A percentile compares a stretch with the other conserved stretches of the same genome.
phyloP scores from a whole-genome alignment of 2,329 filamentous ascomycete genomes.

The Akanthomyces uredinophilus region DNA sequence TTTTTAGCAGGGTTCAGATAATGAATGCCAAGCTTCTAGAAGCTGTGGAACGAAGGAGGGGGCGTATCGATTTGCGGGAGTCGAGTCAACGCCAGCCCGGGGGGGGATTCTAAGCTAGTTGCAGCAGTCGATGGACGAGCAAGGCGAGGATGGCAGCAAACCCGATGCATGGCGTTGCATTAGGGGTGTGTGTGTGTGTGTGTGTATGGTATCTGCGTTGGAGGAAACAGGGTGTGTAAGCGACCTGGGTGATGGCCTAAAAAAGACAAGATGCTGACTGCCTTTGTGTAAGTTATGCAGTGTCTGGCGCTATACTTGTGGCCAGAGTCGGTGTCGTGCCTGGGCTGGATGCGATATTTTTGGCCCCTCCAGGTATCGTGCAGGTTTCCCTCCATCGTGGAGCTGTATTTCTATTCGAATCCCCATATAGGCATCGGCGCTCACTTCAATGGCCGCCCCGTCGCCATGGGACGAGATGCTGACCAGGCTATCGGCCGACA shows the following conservation, averaged over 20 bases:
- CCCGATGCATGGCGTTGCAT: not conserved
- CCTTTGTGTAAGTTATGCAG: not conserved
- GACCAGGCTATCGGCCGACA: not conserved
- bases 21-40: conserved; percentile 6
- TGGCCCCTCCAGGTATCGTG: not conserved
- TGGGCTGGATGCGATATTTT: conserved; percentile 7
- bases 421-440: not conserved
- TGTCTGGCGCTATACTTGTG: not conserved
- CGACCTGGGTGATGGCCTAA: not conserved
- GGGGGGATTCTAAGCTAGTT: not conserved
- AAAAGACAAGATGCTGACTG: not conserved
- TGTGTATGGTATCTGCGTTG: not conserved
- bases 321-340: not conserved
- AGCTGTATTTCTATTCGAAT: no score
- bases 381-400: not conserved
- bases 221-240: not conserved
- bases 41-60: not conserved
- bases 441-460: conserved; percentile 8
- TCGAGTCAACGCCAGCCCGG: not conserved
- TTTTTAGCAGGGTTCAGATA: no score
- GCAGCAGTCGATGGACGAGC: not conserved
- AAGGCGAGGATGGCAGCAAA: not conserved
- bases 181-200: not conserved
- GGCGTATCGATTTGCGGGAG: not conserved
- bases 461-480: not conserved